phyloP scores from a whole-genome alignment of 352 stramenopile species.

The Phytophthora meadii region DNA sequence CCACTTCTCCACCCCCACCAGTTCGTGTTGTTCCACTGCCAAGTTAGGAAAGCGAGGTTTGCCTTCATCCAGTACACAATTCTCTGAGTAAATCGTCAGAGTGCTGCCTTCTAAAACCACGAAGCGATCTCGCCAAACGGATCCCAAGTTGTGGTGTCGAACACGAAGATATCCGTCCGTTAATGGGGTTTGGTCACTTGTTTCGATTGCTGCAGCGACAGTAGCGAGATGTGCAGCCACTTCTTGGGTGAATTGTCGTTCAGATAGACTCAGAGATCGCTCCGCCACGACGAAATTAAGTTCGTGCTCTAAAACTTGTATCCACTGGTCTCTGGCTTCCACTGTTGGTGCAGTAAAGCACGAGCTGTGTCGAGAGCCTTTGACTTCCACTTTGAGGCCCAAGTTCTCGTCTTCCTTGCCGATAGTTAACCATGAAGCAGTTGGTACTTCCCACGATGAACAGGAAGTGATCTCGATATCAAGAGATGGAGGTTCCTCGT shows the following conservation, averaged over 20 bases:
- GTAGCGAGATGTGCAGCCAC: conserved; percentile 49
- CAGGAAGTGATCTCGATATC: conserved; percentile 52
- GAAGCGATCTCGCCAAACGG: conserved; percentile 62
- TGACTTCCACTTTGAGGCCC: conserved; percentile 50
- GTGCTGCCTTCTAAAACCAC: conserved; percentile 44
- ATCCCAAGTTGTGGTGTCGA: conserved; percentile 53
- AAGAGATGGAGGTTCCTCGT: conserved; percentile 24
- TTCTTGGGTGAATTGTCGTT: conserved; percentile 58
- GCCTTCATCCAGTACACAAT: conserved; percentile 31
- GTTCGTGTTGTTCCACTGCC: conserved; percentile 59
- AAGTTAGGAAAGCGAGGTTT: conserved; percentile 5
- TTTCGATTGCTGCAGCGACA: conserved; percentile 4
- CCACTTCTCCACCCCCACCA: conserved; percentile 63
- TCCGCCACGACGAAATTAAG: conserved; percentile 68
- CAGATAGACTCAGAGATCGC: conserved; percentile 62
- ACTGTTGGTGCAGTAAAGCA: conserved; percentile 53
- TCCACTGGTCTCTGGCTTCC: conserved; percentile 53
- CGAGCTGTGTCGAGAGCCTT: conserved; percentile 15
- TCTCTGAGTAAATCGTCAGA: conserved; percentile 47
- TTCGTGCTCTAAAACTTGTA: conserved; percentile 63
- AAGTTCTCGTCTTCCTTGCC: conserved; percentile 39
- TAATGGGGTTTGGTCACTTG: neutral
- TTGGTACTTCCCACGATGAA: conserved; percentile 51
- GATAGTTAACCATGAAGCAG: conserved; percentile 23
- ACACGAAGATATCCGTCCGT: conserved; percentile 54